Percentiles rank a stretch among this genome's conserved stretches.
Conservation (phyloP, 257 asterid genomes). For the Voacanga thouarsii region DNA sequence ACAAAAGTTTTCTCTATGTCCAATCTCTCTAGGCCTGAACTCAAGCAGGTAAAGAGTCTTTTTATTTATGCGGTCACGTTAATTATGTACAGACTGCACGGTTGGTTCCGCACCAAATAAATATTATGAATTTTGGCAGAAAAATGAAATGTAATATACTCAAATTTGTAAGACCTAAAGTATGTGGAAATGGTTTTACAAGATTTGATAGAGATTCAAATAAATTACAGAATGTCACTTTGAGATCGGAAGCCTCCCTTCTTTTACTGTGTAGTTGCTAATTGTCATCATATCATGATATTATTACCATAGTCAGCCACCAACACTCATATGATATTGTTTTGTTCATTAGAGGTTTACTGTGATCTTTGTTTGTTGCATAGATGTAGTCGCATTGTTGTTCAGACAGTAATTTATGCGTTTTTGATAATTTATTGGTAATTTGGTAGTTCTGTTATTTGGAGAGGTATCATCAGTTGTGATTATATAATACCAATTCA, state of each 20-base stretch:
- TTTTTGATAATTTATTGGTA: not conserved
- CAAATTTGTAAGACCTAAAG: too few species aligned
- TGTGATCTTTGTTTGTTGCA: not conserved
- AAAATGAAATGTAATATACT: not conserved
- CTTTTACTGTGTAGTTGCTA: not conserved
- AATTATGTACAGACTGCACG: not conserved
- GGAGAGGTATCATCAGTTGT: not conserved
- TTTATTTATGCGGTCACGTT: not conserved
- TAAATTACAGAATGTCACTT: not conserved
- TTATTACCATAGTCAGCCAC: not conserved
- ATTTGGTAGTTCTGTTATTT: not conserved
- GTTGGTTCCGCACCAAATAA: not conserved
- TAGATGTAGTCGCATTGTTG: not conserved
- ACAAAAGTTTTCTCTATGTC: conserved; percentile 61
- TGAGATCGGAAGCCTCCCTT: not conserved
- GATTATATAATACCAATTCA: not conserved
- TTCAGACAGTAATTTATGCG: not conserved
- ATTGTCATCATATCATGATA: not conserved
- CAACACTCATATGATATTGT: not conserved
- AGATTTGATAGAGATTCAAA: not conserved
- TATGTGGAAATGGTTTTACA: not conserved
- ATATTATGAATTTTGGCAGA: not conserved
- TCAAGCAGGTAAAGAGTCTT: conserved; percentile 55
- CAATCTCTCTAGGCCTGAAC: conserved; percentile 59
- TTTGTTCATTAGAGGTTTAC: not conserved